A percentile compares a stretch with the other conserved stretches of the same genome.
These are phyloP conservation scores for Colletotrichum chlorophyti DNA, from an alignment of 2,329 filamentous ascomycete genomes.

Conservation along the genomic window DNA sequence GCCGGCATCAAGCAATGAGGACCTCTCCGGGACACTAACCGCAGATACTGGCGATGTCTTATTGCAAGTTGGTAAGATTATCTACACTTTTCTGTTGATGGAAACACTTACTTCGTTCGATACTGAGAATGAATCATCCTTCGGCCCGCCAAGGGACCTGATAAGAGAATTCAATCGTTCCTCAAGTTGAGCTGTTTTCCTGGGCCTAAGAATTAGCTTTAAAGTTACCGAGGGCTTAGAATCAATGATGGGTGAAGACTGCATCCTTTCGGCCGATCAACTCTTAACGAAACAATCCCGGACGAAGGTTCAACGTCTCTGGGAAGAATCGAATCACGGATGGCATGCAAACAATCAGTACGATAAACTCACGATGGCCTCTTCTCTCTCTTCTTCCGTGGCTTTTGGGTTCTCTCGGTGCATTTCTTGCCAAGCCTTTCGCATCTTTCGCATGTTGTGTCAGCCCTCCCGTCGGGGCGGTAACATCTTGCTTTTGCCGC, in stretches of 20 bases:
- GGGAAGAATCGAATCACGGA: no score
- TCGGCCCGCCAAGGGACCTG: conserved; percentile 51
- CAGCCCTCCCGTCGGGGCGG: conserved; percentile 41
- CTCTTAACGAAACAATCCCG: no score
- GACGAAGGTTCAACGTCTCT: no score
- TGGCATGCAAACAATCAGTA: background rate
- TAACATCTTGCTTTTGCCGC: conserved; percentile 58
- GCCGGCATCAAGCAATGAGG: no score
- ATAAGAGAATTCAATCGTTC: conserved; percentile 57
- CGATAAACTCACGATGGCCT: conserved; percentile 55
- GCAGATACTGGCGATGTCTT: background rate
- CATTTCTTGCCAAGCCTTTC: conserved; percentile 57
- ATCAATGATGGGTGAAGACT: no score
- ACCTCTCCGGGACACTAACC: no score
- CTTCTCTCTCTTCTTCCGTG: conserved; percentile 56
- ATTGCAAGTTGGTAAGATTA: background rate
- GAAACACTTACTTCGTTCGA: background rate
- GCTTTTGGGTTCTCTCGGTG: conserved; percentile 51
- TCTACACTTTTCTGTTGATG: no score
- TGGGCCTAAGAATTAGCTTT: conserved; percentile 43
- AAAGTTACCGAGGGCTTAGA: background rate
- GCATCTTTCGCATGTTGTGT: conserved; percentile 53
- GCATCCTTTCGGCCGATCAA: no score
- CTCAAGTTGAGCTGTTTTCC: conserved; percentile 53
- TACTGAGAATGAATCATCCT: conserved; percentile 42